A percentile compares a stretch with the other conserved stretches of the same genome.
phyloP scores from a whole-genome alignment of 164 flowering plant genomes.

The Brasenia schreberi region DNA sequence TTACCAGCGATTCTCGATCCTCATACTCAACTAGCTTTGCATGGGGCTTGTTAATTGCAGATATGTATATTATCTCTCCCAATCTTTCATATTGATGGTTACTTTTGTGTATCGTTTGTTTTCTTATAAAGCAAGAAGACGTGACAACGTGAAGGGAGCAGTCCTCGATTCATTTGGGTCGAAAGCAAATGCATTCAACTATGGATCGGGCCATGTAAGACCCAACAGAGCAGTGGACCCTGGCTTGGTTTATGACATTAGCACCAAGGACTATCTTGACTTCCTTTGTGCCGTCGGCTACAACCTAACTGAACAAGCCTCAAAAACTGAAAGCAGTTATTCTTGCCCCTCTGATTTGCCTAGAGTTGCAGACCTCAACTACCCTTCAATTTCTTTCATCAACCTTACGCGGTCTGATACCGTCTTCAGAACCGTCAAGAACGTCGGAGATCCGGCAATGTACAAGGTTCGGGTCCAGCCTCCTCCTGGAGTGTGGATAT shows the following conservation, averaged over 20 bases:
- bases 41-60: too few relatives aligned
- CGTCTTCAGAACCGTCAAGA: slow-evolving; percentile 31
- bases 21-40: too few relatives aligned
- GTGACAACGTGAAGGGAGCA: slow-evolving; percentile 21
- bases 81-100: not conserved
- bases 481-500: slow-evolving; percentile 23
- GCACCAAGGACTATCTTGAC: slow-evolving; percentile 22
- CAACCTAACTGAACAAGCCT: not conserved
- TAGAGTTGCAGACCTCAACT: slow-evolving; percentile 11
- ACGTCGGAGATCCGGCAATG: slow-evolving; percentile 41
- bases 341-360: not conserved
- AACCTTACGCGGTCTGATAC: slow-evolving; percentile 19
- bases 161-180: slow-evolving; percentile 7
- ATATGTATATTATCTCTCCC: not conserved
- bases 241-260: slow-evolving; percentile 46
- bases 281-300: slow-evolving; percentile 35
- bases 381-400: slow-evolving; percentile 55
- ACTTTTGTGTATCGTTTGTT: not conserved
- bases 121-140: slow-evolving; percentile 18
- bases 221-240: slow-evolving; percentile 42
- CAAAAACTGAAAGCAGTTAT: not conserved
- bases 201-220: slow-evolving; percentile 38
- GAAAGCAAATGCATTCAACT: slow-evolving; percentile 25
- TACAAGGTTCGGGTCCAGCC: slow-evolving; percentile 17
- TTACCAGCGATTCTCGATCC: too few relatives aligned